Conservation (phyloP, 2,329 filamentous ascomycete species). For the Calonectria fujianensis region DNA sequence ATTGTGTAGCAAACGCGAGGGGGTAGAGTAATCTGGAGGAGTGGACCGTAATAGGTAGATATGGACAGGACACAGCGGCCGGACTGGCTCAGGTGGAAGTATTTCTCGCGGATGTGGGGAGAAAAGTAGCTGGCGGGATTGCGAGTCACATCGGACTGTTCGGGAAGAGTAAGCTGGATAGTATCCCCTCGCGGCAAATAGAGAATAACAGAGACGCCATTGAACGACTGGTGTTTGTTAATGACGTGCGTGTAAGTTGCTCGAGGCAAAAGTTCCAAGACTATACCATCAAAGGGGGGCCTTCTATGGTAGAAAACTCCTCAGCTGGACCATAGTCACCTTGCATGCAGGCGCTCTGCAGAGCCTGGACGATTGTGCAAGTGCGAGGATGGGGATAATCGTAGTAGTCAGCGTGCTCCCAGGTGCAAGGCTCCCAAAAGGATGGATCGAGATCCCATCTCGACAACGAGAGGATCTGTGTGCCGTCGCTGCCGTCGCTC, state of each 20-base stretch:
- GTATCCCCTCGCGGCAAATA: slow-evolving; percentile 9
- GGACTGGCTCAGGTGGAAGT: neutral
- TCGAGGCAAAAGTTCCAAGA: neutral
- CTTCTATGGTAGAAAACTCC: neutral
- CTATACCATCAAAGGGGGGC: slow-evolving; percentile 24
- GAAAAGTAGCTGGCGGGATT: neutral
- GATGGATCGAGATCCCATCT: slow-evolving; percentile 14
- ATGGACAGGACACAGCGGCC: slow-evolving; percentile 3
- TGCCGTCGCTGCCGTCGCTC: neutral
- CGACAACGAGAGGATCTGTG: slow-evolving; percentile 1
- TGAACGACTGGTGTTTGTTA: slow-evolving; percentile 1
- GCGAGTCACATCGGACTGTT: neutral
- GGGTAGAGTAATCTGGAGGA: slow-evolving; percentile 15
- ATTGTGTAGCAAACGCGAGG: neutral
- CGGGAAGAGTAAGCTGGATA: neutral
- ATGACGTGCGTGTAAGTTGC: neutral
- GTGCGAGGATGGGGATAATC: slow-evolving; percentile 22
- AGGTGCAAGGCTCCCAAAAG: slow-evolving; percentile 6
- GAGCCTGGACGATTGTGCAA: slow-evolving; percentile 2
- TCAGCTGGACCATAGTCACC: slow-evolving; percentile 12
- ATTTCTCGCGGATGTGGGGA: neutral
- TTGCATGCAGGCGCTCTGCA: slow-evolving; percentile 14
- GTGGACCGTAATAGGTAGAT: neutral
- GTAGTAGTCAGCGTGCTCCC: slow-evolving; percentile 5
- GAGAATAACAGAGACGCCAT: neutral